These are phyloP conservation scores for Nemania sp. DNA, from an alignment of 2,329 filamentous ascomycete species.

Conservation along the genomic window DNA sequence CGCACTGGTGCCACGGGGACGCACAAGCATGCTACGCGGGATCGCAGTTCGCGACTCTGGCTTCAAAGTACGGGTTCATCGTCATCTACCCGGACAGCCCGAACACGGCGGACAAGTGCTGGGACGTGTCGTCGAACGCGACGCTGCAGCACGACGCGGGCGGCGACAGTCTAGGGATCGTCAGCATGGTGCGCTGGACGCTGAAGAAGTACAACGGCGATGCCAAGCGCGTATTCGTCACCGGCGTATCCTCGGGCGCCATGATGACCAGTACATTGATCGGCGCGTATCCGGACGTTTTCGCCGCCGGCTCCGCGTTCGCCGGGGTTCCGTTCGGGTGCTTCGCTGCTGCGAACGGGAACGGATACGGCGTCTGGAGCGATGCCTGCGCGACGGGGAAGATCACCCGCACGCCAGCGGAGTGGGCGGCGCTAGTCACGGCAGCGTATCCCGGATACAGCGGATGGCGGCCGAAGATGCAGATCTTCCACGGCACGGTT, in stretches of 20 bases:
- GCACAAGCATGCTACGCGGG: slow-evolving; percentile 52
- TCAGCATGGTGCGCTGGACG: slow-evolving; percentile 44
- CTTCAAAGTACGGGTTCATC: slow-evolving; percentile 50
- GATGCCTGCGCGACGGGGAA: slow-evolving; percentile 54
- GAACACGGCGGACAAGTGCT: slow-evolving; percentile 52
- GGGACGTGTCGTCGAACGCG: slow-evolving; percentile 57
- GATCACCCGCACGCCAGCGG: slow-evolving; percentile 34
- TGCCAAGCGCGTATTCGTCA: slow-evolving; percentile 38
- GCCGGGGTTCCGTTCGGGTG: slow-evolving; percentile 55
- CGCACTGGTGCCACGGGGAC: slow-evolving; percentile 61
- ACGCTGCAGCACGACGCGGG: slow-evolving; percentile 42
- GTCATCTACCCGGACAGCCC: slow-evolving; percentile 39
- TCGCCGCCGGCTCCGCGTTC: slow-evolving; percentile 50
- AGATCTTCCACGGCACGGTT: slow-evolving; percentile 58
- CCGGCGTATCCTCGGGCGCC: slow-evolving; percentile 39
- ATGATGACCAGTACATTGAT: slow-evolving; percentile 46
- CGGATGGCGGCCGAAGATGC: slow-evolving; percentile 57
- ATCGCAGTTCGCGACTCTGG: slow-evolving; percentile 56
- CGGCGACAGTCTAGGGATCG: slow-evolving; percentile 45
- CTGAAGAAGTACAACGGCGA: slow-evolving; percentile 41
- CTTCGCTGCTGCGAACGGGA: slow-evolving; percentile 51
- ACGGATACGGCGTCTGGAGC: slow-evolving; percentile 52
- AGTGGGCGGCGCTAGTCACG: slow-evolving; percentile 37
- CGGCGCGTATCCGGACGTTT: slow-evolving; percentile 53
- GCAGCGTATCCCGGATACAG: slow-evolving; percentile 54